These are phyloP conservation scores for Coniella lustricola DNA, from an alignment of 2,329 filamentous ascomycete genomes.

Conservation along the genomic window DNA sequence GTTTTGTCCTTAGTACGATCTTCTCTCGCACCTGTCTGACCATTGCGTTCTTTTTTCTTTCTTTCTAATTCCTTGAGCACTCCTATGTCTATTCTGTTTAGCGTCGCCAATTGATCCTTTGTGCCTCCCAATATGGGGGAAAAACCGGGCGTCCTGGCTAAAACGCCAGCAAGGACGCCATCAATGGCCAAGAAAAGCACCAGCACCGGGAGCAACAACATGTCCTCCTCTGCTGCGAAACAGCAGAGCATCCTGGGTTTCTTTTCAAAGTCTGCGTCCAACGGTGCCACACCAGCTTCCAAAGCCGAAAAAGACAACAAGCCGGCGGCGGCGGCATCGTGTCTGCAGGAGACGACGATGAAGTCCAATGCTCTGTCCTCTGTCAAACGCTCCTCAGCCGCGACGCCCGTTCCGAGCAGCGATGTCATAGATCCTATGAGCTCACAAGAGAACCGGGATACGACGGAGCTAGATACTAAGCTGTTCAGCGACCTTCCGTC, in stretches of 20 bases:
- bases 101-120: conserved; percentile 1
- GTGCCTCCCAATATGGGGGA: conserved; percentile 11
- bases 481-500: conserved; percentile 45
- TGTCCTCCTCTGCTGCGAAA: conserved; percentile 40
- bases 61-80: too few species aligned
- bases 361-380: conserved; percentile 37
- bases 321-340: conserved; percentile 27
- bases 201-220: conserved; percentile 21
- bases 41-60: too few species aligned
- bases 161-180: conserved; percentile 30
- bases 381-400: conserved; percentile 34
- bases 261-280: conserved; percentile 57
- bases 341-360: conserved; percentile 37
- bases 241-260: conserved; percentile 74
- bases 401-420: conserved; percentile 76
- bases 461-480: conserved; percentile 33
- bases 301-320: conserved; percentile 16
- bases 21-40: too few species aligned
- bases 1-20: too few species aligned
- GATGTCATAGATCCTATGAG: conserved; percentile 62
- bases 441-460: conserved; percentile 58
- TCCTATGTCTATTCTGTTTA: too few species aligned
- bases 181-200: conserved; percentile 33
- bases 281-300: conserved; percentile 20
- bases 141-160: conserved; percentile 19